A percentile compares a stretch with the other conserved stretches of the same genome.
These are phyloP conservation scores for Vaccinium corymbosum DNA, from an alignment of 148 eudicot genomes.

Conservation along the genomic window DNA sequence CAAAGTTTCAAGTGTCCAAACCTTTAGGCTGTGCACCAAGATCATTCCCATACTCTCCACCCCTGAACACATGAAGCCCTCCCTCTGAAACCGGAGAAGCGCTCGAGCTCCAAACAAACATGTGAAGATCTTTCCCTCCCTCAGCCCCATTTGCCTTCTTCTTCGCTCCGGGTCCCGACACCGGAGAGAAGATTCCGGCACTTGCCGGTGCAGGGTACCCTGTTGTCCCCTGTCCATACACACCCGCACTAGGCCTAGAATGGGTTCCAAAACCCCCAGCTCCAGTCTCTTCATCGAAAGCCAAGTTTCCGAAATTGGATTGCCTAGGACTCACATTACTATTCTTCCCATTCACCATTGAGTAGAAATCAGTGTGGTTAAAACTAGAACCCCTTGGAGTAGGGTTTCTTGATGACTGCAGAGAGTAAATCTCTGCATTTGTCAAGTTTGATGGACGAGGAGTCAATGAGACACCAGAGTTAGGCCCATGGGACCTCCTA, in stretches of 20 bases:
- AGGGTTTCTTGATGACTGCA: conserved; percentile 73
- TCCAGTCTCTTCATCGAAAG: conserved; percentile 71
- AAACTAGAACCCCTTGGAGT: conserved; percentile 87
- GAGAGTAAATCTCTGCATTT: conserved; percentile 86
- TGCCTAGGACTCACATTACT: conserved; percentile 56
- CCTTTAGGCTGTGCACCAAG: conserved; percentile 64
- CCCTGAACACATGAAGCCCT: conserved; percentile 79
- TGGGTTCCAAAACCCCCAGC: conserved; percentile 26
- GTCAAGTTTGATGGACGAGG: conserved; percentile 74
- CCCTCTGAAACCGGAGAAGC: conserved; percentile 81
- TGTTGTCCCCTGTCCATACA: conserved; percentile 42
- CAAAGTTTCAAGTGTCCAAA: conserved; percentile 17
- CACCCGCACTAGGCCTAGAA: conserved; percentile 42
- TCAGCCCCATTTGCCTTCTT: conserved; percentile 52
- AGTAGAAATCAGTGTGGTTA: conserved; percentile 78
- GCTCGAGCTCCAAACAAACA: conserved; percentile 90
- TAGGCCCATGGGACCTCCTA: conserved; percentile 53
- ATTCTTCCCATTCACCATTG: conserved; percentile 62
- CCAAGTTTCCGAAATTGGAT: conserved; percentile 79
- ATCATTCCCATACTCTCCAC: conserved; percentile 69
- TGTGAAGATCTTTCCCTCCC: conserved; percentile 53
- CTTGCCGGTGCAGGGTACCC: conserved; percentile 69
- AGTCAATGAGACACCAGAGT: conserved; percentile 36
- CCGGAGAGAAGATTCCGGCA: conserved; percentile 49
- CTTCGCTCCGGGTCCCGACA: conserved; percentile 74